Evolutionary conservation across 768 basidiomycete species (phyloP).

Genomic region (Phylloporus sp.): DNA sequence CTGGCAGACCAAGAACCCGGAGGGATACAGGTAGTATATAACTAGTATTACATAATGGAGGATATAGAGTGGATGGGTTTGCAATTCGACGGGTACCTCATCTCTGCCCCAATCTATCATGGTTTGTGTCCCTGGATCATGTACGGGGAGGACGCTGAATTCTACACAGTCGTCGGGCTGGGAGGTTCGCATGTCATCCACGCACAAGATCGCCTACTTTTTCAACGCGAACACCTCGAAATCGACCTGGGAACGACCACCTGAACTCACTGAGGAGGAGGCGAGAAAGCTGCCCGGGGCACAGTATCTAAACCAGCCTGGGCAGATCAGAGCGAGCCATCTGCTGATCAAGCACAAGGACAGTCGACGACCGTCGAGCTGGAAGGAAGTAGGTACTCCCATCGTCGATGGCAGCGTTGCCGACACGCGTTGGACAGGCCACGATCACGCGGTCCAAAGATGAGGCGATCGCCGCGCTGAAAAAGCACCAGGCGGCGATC

Average conservation of each 20-base stretch:
- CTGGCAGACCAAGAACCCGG: slow-evolving; percentile 93
- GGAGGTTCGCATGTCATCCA: slow-evolving; percentile 87
- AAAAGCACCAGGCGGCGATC: slow-evolving; percentile 60
- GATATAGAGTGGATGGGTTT: not conserved
- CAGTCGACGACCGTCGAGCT: slow-evolving; percentile 75
- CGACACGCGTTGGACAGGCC: slow-evolving; percentile 33
- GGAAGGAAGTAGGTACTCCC: slow-evolving; percentile 65
- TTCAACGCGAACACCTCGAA: slow-evolving; percentile 67
- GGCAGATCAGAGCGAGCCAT: slow-evolving; percentile 89
- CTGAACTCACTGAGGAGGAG: slow-evolving; percentile 53
- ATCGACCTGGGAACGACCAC: slow-evolving; percentile 76
- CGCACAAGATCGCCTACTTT: slow-evolving; percentile 80
- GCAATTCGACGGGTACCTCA: slow-evolving; percentile 1
- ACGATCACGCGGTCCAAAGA: slow-evolving; percentile 85
- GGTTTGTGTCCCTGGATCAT: slow-evolving; percentile 15
- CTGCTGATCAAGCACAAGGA: slow-evolving; percentile 87
- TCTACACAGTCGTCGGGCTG: slow-evolving; percentile 39
- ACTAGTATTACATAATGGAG: slow-evolving; percentile 3
- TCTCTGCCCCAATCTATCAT: slow-evolving; percentile 17
- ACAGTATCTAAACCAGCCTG: slow-evolving; percentile 41
- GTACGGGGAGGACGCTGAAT: slow-evolving; percentile 8
- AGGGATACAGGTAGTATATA: slow-evolving; percentile 51
- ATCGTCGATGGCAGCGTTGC: not conserved
- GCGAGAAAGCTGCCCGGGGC: slow-evolving; percentile 66
- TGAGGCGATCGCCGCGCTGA: slow-evolving; percentile 82